Evolutionary conservation across 208 protist species (phyloP).

Genomic region (Crithidia brevicula): DNA sequence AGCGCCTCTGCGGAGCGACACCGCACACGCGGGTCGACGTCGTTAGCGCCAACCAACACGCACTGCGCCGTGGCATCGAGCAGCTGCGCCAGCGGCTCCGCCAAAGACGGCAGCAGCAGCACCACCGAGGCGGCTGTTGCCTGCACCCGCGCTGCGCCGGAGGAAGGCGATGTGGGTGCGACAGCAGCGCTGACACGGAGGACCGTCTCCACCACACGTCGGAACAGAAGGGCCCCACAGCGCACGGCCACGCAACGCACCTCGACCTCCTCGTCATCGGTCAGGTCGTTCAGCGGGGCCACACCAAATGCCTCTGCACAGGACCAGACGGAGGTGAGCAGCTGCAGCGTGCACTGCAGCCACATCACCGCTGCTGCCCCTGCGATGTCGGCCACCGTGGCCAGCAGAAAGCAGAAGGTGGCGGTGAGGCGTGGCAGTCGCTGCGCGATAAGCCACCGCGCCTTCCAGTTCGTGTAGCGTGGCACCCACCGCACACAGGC

Average conservation of each 20-base stretch:
- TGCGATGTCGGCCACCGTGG: constrained; percentile 24
- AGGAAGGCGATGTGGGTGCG: neutral
- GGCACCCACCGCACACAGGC: constrained; percentile 49
- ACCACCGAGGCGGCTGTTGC: neutral
- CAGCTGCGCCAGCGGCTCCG: constrained; percentile 25
- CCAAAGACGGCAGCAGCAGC: constrained; percentile 7
- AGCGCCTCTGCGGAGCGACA: constrained; percentile 56
- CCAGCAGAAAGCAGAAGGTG: constrained; percentile 43
- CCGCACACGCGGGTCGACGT: constrained; percentile 57
- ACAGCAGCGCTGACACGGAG: constrained; percentile 30
- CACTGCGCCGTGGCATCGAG: constrained; percentile 43
- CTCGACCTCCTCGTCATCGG: constrained; percentile 69
- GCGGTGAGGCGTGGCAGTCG: constrained; percentile 52
- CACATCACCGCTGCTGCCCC: constrained; percentile 1
- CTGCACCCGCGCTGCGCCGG: too few relatives aligned
- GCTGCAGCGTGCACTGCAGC: constrained; percentile 28
- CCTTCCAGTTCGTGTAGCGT: constrained; percentile 60
- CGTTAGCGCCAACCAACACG: constrained; percentile 39
- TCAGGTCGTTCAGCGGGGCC: constrained; percentile 29
- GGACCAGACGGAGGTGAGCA: constrained; percentile 40
- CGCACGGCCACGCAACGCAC: constrained; percentile 51
- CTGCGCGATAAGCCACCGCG: constrained; percentile 62
- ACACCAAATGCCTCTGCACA: constrained; percentile 18
- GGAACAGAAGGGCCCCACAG: constrained; percentile 44
- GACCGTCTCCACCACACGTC: constrained; percentile 35